Evolutionary conservation across 2,329 filamentous ascomycete species (phyloP).

Genomic region (Botryotinia narcissicola): DNA sequence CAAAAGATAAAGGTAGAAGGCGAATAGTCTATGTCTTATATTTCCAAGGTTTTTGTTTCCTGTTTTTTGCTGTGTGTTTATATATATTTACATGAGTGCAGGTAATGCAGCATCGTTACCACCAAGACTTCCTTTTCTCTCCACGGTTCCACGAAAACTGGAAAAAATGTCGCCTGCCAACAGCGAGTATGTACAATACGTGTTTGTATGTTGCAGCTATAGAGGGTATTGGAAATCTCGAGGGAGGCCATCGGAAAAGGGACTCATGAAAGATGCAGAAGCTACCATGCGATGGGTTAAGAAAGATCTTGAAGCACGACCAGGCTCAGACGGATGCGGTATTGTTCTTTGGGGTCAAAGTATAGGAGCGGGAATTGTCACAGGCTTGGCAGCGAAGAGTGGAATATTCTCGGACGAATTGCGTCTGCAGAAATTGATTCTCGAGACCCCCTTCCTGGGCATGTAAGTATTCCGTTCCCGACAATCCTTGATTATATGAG

Average conservation of each 20-base stretch:
- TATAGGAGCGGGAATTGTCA: slow-evolving; percentile 70
- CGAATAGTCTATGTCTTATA: slow-evolving; percentile 53
- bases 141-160: slow-evolving; percentile 49
- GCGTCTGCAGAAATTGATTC: slow-evolving; percentile 51
- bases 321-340: slow-evolving; percentile 24
- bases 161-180: slow-evolving; percentile 36
- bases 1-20: not conserved
- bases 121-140: slow-evolving; percentile 55
- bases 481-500: not conserved
- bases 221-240: slow-evolving; percentile 68
- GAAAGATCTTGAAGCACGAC: slow-evolving; percentile 38
- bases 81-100: slow-evolving; percentile 38
- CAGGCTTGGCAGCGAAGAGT: slow-evolving; percentile 43
- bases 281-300: slow-evolving; percentile 64
- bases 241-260: slow-evolving; percentile 66
- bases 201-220: slow-evolving; percentile 54
- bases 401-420: slow-evolving; percentile 22
- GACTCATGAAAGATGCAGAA: slow-evolving; percentile 66
- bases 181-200: slow-evolving; percentile 41
- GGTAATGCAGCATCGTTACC: slow-evolving; percentile 60
- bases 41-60: slow-evolving; percentile 49
- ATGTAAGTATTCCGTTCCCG: slow-evolving; percentile 40
- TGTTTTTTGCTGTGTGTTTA: slow-evolving; percentile 13
- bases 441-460: slow-evolving; percentile 75
- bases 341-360: slow-evolving; percentile 75